These are phyloP conservation scores for Globisporangium sylvaticum DNA, from an alignment of 352 stramenopile species.

Conservation along the genomic window DNA sequence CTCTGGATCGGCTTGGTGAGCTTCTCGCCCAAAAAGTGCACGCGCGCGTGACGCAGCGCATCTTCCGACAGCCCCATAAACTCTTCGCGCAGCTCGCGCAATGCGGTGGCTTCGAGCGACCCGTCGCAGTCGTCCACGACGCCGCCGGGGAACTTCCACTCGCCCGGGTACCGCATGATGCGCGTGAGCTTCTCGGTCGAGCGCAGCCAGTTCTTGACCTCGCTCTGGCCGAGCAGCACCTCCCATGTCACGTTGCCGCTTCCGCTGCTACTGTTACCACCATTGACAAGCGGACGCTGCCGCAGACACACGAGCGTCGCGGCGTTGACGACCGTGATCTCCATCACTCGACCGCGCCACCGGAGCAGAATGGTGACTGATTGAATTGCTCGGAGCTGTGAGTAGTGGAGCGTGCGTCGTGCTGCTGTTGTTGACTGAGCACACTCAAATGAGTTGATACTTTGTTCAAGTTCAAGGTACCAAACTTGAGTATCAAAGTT, in stretches of 20 bases:
- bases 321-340: conserved; percentile 17
- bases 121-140: conserved; percentile 38
- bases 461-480: neutral
- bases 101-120: conserved; percentile 31
- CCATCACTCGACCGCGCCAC: conserved; percentile 3
- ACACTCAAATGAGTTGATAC: too few relatives aligned
- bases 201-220: conserved; percentile 68
- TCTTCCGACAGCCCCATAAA: conserved; percentile 33
- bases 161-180: conserved; percentile 64
- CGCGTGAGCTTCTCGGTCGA: conserved; percentile 30
- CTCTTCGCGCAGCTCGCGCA: conserved; percentile 53
- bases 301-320: conserved; percentile 25
- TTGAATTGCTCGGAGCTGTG: neutral
- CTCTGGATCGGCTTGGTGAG: conserved; percentile 41
- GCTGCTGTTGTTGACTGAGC: neutral
- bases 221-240: conserved; percentile 54
- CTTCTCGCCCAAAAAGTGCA: conserved; percentile 42
- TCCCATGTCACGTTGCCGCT: conserved; percentile 29
- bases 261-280: neutral
- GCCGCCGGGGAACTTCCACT: conserved; percentile 65
- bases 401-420: too few relatives aligned
- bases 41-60: conserved; percentile 10
- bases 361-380: neutral
- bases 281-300: conserved; percentile 4
- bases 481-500: neutral